These are phyloP conservation scores for Fusarium pseudoanthophilum DNA, from an alignment of 2,329 filamentous ascomycete genomes.

Conservation along the genomic window DNA sequence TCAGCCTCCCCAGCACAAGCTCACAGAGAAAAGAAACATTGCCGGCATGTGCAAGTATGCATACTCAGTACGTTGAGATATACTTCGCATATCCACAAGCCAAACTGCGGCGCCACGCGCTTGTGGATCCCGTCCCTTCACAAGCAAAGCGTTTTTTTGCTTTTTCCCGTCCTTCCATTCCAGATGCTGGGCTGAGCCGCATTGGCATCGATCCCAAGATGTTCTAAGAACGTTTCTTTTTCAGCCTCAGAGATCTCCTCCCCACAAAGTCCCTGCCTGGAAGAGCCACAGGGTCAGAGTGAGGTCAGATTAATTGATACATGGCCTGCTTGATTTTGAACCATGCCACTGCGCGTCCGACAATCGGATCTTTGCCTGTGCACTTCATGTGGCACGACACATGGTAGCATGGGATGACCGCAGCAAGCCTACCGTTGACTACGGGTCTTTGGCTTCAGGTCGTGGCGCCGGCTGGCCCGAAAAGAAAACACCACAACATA, in stretches of 20 bases:
- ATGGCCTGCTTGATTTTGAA: slow-evolving; percentile 25
- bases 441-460: slow-evolving; percentile 36
- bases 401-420: slow-evolving; percentile 37
- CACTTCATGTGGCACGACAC: slow-evolving; percentile 42
- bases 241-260: slow-evolving; percentile 41
- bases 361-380: slow-evolving; percentile 32
- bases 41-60: slow-evolving; percentile 25
- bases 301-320: slow-evolving; percentile 12
- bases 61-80: slow-evolving; percentile 20
- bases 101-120: slow-evolving; percentile 37
- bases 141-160: background rate
- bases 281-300: background rate
- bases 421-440: slow-evolving; percentile 34
- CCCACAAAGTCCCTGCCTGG: slow-evolving; percentile 20
- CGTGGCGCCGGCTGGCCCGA: slow-evolving; percentile 34
- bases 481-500: slow-evolving; percentile 10
- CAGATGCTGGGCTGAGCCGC: slow-evolving; percentile 37
- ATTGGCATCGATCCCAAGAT: slow-evolving; percentile 37
- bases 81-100: slow-evolving; percentile 31
- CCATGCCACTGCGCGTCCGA: slow-evolving; percentile 16
- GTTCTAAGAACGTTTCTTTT: slow-evolving; percentile 32
- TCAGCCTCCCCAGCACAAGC: background rate
- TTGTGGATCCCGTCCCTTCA: slow-evolving; percentile 38
- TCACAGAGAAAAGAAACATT: slow-evolving; percentile 5
- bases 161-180: slow-evolving; percentile 35